Percentiles rank a stretch among this genome's conserved stretches.
Conservation (phyloP, 805 yeast species). For the Wickerhamiella australiensis region DNA sequence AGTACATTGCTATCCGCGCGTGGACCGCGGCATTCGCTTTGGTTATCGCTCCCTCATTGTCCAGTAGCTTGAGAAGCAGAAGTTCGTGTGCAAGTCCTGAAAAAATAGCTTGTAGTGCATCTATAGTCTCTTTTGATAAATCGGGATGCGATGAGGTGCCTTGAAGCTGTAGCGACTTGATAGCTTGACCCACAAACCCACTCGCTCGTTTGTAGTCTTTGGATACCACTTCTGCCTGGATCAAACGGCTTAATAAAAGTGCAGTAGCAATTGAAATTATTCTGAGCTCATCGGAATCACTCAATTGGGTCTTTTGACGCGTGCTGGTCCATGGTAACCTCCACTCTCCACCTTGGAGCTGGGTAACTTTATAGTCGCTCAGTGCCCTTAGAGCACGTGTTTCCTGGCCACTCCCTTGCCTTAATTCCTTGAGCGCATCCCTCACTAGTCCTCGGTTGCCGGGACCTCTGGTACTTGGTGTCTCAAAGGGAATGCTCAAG, state of each 20-base stretch:
- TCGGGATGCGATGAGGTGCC: conserved; percentile 18
- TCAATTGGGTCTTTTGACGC: conserved; percentile 13
- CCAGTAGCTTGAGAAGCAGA: conserved; percentile 22
- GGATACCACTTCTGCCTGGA: conserved; percentile 14
- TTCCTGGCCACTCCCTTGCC: conserved; percentile 24
- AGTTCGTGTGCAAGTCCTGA: conserved; percentile 26
- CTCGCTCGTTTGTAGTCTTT: conserved; percentile 22
- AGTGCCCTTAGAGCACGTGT: conserved; percentile 13
- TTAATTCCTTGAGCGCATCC: conserved; percentile 17
- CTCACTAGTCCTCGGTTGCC: conserved; percentile 16
- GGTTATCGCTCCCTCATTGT: conserved; percentile 11
- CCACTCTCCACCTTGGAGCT: conserved; percentile 10
- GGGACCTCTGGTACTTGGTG: conserved; percentile 12
- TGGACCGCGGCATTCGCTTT: conserved; percentile 22
- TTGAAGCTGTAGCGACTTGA: conserved; percentile 20
- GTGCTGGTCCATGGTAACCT: conserved; percentile 16
- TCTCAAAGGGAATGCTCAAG: conserved; percentile 6
- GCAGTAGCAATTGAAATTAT: conserved; percentile 21
- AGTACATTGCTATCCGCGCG: conserved; percentile 26
- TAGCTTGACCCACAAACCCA: conserved; percentile 21
- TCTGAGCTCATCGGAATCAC: conserved; percentile 19
- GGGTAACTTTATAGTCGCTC: conserved; percentile 6
- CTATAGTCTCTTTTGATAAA: conserved; percentile 20
- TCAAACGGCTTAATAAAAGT: conserved; percentile 16
- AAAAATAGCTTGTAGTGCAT: conserved; percentile 18